Evolutionary conservation across 768 basidiomycete species (phyloP), one percentile per base, ranked within the genome.

Genomic region (Suillus lakei): DNA sequence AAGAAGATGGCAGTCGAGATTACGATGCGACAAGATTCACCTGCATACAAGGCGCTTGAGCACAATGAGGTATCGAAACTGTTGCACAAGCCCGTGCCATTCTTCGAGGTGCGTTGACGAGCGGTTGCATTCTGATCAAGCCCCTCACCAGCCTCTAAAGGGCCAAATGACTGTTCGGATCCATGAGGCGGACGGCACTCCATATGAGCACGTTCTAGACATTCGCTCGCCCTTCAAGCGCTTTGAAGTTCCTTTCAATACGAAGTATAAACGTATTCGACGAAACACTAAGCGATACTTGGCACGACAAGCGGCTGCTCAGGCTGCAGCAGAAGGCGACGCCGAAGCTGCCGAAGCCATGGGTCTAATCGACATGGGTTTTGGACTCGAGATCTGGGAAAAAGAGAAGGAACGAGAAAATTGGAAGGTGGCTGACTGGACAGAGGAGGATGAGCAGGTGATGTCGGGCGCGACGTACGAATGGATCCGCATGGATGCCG

Each of bases 1-100:
- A 99, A 98, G 85, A 95, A 96, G 79, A 98, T 99, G 91, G 92
- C 95, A 2, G 95, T 99, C 43, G 98, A 99, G 77, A 91, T 99
- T 68, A 91, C 91, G 4, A 95, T 99, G 88, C 85, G 90, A 65
- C 97, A 99, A 77, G 90, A 91, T 56, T 86, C 90, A 6, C 92
- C 93, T 13, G 96, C 97, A 3, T 86, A 82, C 74, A 86, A 84
- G 66, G 75, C 74, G 13, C 86, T 88, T 13, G 85, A 91, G 75
- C 85, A 90, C 70, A 87, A 86, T 67, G 90, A 90, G 66, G 85
- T 92, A 30, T 80, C 86, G 30, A 87, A 88, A 56, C 83, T 87
- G 61, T 79, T 88, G 30, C 77, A 88, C n/a, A 94, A 94, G 73
- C 96, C 96, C 26, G 92, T 98, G 1, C 81, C 86, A 8, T 88